phyloP scores from a whole-genome alignment of 2,329 filamentous ascomycete species.

The Ophiostoma tasmaniense region DNA sequence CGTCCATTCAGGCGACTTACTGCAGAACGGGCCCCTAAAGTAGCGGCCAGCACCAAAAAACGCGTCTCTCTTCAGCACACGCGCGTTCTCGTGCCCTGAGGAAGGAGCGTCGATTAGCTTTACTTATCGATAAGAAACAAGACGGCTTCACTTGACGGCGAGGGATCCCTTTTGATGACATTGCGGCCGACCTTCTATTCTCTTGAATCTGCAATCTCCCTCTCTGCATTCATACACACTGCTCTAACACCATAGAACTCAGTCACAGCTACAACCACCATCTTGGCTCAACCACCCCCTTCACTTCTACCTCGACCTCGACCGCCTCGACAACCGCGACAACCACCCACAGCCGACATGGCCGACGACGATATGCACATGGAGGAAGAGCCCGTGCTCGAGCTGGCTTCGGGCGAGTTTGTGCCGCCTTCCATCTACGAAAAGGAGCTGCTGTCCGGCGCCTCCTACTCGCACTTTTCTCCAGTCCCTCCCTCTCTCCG shows the following conservation, averaged over 20 bases:
- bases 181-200: neutral
- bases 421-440: conserved; percentile 61
- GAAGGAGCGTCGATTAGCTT: neutral
- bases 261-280: neutral
- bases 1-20: neutral
- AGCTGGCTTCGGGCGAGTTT: conserved; percentile 36
- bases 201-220: neutral
- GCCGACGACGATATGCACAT: conserved; percentile 12
- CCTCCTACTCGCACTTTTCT: conserved; percentile 65
- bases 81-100: conserved; percentile 9
- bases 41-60: conserved; percentile 9
- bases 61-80: conserved; percentile 13
- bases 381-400: conserved; percentile 32
- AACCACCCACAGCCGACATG: neutral
- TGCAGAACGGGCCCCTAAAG: neutral
- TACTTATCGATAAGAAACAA: neutral
- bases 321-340: too few species aligned
- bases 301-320: neutral
- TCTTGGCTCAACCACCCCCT: neutral
- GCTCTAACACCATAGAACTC: neutral
- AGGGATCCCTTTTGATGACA: neutral
- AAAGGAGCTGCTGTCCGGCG: conserved; percentile 49
- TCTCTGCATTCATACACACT: neutral
- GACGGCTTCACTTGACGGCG: neutral
- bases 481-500: conserved; percentile 55